phyloP scores from a whole-genome alignment of 768 basidiomycete genomes.

The Termitomyces sp. region DNA sequence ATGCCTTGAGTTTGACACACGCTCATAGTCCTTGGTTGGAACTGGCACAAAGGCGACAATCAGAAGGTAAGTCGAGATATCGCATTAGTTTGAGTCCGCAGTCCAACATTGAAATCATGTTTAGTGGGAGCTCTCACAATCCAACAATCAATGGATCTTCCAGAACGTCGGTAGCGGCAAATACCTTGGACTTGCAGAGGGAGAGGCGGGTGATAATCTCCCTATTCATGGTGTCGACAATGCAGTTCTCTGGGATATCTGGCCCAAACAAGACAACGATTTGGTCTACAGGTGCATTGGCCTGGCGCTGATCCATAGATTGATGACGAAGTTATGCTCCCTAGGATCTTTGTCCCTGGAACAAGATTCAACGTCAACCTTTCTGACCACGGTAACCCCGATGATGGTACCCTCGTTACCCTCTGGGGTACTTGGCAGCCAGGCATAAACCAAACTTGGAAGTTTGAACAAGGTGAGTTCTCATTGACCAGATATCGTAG shows the following conservation, averaged over 20 bases:
- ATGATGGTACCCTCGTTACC: constrained; percentile 32
- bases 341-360: constrained; percentile 31
- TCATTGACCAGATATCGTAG: not conserved
- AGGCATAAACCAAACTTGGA: constrained; percentile 40
- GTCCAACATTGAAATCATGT: not conserved
- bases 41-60: constrained; percentile 32
- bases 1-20: not conserved
- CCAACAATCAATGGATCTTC: constrained; percentile 14
- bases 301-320: not conserved
- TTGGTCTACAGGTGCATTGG: constrained; percentile 15
- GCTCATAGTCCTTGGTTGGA: constrained; percentile 35
- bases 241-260: constrained; percentile 16
- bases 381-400: constrained; percentile 34
- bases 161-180: constrained; percentile 13
- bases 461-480: constrained; percentile 14
- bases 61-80: constrained; percentile 28
- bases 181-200: constrained; percentile 12
- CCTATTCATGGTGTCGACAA: constrained; percentile 10
- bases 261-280: constrained; percentile 10
- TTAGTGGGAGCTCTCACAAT: constrained; percentile 15
- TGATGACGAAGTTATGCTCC: not conserved
- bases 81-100: not conserved
- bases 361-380: constrained; percentile 31
- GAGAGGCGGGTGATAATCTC: constrained; percentile 3
- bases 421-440: constrained; percentile 34